Percentiles rank a stretch among this genome's conserved stretches.
phyloP scores from a whole-genome alignment of 2,329 filamentous ascomycete species.

The Metarhizium album region DNA sequence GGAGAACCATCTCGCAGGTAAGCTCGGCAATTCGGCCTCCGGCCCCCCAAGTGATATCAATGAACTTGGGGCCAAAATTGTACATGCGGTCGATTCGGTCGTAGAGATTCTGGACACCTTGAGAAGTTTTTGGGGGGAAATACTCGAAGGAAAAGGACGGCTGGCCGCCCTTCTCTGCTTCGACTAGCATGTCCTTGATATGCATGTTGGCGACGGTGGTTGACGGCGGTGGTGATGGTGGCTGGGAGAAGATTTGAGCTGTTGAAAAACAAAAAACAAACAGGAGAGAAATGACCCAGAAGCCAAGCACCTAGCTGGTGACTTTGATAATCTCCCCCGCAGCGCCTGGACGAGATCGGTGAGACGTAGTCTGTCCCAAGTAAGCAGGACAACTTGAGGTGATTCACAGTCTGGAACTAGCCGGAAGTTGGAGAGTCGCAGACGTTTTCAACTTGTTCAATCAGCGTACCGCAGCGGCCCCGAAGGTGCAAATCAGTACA shows the following conservation, averaged over 20 bases:
- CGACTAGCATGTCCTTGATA: conserved; percentile 81
- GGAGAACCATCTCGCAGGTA: conserved; percentile 94
- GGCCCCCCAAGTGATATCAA: conserved; percentile 97
- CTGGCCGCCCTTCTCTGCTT: conserved; percentile 66
- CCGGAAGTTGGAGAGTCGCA: not conserved
- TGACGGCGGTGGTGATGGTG: not conserved
- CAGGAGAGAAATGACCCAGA: not conserved
- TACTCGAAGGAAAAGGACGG: conserved; percentile 98
- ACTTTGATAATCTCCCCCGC: not conserved
- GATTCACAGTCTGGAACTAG: not conserved
- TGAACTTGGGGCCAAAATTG: conserved; percentile 83
- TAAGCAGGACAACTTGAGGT: not conserved
- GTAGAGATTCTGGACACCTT: conserved; percentile 98
- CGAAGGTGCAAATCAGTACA: not conserved
- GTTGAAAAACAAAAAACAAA: not conserved
- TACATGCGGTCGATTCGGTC: conserved; percentile 99
- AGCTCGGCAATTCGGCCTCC: conserved; percentile 84
- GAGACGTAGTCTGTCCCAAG: not conserved
- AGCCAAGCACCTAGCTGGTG: not conserved
- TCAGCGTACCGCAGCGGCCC: not conserved
- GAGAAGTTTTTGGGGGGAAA: conserved; percentile 94
- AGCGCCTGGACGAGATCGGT: not conserved
- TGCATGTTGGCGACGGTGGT: conserved; percentile 59
- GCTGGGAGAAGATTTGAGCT: not conserved
- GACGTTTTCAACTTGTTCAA: not conserved